Base-by-base conservation (phyloP, 2,329 filamentous ascomycete species). In the Fusarium sp. region DNA sequence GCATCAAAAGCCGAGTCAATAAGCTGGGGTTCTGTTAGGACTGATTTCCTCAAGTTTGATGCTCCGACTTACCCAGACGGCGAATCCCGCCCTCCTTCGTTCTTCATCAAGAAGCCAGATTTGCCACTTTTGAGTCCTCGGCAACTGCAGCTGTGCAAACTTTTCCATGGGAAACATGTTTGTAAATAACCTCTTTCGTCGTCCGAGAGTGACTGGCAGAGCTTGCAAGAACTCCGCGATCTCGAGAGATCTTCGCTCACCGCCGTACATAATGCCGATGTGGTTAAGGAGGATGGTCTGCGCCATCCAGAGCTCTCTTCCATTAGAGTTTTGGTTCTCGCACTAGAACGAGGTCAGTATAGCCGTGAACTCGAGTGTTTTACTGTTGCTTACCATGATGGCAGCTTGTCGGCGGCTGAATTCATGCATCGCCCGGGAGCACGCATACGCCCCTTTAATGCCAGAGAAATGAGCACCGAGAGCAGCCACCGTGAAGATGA, bases 131-230 rank as follows among this genome's bases (percentile, higher is more conserved):
- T 64, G 59, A 4, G 60, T 37, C 12, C 37, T 52, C 3, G 65
- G 65, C 15, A 65, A 33, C 20, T 68, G 50, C 15, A 68, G 52
- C 40, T 68, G 47, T 2, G 65, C 25, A 30, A 68, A 68, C 61
- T 68, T 68, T 11, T 68, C 52, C 4, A 65, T 43, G 0, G 61
- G 65, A 27, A 68, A 68, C 65, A 68, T 65, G 25, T 52, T 65
- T 50, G 62, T 68, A 20, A 68, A 68, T 3, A 68, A 27, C 0
- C 61, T 40, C 4, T 68, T 65, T 17, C 62, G 7, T 2, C 61
- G 12, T 9, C 65, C 65, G 0, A 68, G 62, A 3, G 65, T 68
- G 2, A 65, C 33, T 0, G 62, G 65, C 0, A 68, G 12, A 1
- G 61, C 61, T 12, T 68, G 65, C 12, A 68, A 11, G 6, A 65